Evolutionary conservation across 2,329 filamentous ascomycete genomes (phyloP).

Genomic region (Cladosporium sp.): DNA sequence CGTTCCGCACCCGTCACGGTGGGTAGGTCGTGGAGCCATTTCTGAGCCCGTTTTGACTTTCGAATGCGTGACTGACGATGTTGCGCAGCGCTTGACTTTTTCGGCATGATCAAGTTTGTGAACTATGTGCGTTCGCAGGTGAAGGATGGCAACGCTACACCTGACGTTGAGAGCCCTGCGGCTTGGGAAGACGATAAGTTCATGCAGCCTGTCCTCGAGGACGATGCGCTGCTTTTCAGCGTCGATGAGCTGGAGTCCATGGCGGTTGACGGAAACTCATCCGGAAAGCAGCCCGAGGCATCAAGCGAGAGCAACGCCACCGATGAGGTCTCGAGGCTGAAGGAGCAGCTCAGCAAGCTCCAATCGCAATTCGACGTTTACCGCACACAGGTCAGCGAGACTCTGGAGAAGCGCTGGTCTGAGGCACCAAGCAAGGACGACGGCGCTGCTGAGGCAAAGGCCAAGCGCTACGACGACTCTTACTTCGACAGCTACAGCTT

Average conservation of each 20-base stretch:
- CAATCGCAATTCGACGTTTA: slow-evolving; percentile 28
- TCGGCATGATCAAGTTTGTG: slow-evolving; percentile 46
- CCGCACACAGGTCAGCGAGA: slow-evolving; percentile 27
- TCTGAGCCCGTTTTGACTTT: neutral
- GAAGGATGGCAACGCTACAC: slow-evolving; percentile 41
- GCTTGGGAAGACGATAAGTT: slow-evolving; percentile 76
- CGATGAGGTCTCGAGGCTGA: slow-evolving; percentile 23
- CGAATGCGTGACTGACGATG: neutral
- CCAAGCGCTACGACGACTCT: slow-evolving; percentile 25
- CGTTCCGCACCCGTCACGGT: slow-evolving; percentile 39
- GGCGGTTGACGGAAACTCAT: neutral
- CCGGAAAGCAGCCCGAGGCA: slow-evolving; percentile 11
- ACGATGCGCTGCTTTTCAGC: slow-evolving; percentile 84
- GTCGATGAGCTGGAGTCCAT: slow-evolving; percentile 70
- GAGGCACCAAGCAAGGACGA: slow-evolving; percentile 21
- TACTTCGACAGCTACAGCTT: slow-evolving; percentile 33
- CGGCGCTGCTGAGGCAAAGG: slow-evolving; percentile 21
- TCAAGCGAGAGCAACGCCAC: slow-evolving; percentile 10
- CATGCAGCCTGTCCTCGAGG: slow-evolving; percentile 80
- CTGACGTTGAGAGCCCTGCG: slow-evolving; percentile 59
- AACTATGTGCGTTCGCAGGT: slow-evolving; percentile 51
- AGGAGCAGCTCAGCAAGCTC: slow-evolving; percentile 26
- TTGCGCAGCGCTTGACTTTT: slow-evolving; percentile 45
- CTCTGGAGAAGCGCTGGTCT: slow-evolving; percentile 30
- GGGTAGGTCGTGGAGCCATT: slow-evolving; percentile 23